Conservation (phyloP, 164 flowering plant genomes). For the Magnolia changhungtana region DNA sequence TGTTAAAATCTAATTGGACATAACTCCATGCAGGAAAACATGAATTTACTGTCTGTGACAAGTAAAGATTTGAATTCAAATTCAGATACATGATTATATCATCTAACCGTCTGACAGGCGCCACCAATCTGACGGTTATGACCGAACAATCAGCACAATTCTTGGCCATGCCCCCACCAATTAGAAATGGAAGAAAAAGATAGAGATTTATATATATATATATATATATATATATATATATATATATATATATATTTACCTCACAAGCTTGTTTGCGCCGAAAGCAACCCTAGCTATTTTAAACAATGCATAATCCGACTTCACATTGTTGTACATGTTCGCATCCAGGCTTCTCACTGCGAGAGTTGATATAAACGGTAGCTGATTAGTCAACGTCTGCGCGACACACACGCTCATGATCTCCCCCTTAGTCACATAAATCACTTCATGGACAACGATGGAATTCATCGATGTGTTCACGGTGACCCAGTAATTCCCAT, state of each 20-base stretch:
- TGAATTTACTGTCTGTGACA: too few relatives aligned
- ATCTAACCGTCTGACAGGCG: too few relatives aligned
- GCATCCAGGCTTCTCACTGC: slow-evolving; percentile 30
- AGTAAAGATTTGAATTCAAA: too few relatives aligned
- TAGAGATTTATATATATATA: too few relatives aligned
- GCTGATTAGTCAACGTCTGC: slow-evolving; percentile 27
- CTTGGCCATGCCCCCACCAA: too few relatives aligned
- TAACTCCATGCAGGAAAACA: too few relatives aligned
- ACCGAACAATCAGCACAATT: too few relatives aligned
- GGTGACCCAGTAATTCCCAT: slow-evolving; percentile 24
- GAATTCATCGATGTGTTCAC: neutral
- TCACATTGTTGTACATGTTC: slow-evolving; percentile 19
- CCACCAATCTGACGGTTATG: too few relatives aligned
- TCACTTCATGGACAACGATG: slow-evolving; percentile 5
- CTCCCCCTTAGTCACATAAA: slow-evolving; percentile 5
- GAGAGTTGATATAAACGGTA: slow-evolving; percentile 44
- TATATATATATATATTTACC: slow-evolving; percentile 13
- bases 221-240: too few relatives aligned
- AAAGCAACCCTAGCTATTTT: slow-evolving; percentile 20
- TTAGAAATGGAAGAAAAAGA: too few relatives aligned
- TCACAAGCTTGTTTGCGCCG: slow-evolving; percentile 17
- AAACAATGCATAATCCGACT: slow-evolving; percentile 18
- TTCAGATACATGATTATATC: too few relatives aligned
- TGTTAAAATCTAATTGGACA: too few relatives aligned
- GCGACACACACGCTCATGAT: slow-evolving; percentile 20